A percentile compares a stretch with the other conserved stretches of the same genome.
phyloP scores from a whole-genome alignment of 768 basidiomycete species.

The Lentinula raphanica region DNA sequence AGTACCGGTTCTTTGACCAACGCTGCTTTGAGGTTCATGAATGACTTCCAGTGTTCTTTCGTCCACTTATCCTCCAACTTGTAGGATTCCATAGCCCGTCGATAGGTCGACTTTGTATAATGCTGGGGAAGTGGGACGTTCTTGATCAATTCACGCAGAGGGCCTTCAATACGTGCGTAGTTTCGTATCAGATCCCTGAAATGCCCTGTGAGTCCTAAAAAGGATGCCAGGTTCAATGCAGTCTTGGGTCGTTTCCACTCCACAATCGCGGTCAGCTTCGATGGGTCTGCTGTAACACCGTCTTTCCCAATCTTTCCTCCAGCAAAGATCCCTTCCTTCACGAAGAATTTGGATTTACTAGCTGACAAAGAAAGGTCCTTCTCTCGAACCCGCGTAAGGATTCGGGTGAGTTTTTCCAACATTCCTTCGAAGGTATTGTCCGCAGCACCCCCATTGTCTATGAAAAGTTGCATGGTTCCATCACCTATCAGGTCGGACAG shows the following conservation, averaged over 20 bases:
- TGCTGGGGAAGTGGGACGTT: background rate
- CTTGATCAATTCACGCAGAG: slow-evolving; percentile 15
- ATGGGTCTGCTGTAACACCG: background rate
- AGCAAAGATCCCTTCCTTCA: slow-evolving; percentile 1
- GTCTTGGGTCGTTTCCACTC: slow-evolving; percentile 7
- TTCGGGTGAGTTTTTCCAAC: slow-evolving; percentile 7
- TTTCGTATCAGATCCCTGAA: no score
- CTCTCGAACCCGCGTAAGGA: background rate
- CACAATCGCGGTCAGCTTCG: background rate
- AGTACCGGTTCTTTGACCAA: slow-evolving; percentile 29
- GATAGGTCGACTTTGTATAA: background rate
- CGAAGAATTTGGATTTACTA: slow-evolving; percentile 11
- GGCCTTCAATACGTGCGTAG: no score
- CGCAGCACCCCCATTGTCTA: slow-evolving; percentile 17
- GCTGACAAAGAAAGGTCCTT: slow-evolving; percentile 29
- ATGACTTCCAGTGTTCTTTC: background rate
- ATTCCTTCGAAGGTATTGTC: slow-evolving; percentile 20
- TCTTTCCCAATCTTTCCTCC: slow-evolving; percentile 4
- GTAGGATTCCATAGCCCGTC: background rate
- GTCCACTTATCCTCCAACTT: slow-evolving; percentile 18
- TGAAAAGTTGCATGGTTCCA: no score
- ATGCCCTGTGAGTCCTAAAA: no score
- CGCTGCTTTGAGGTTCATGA: slow-evolving; percentile 20
- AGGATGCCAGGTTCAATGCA: slow-evolving; percentile 12
- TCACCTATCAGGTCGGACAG: background rate